phyloP scores from a whole-genome alignment of 2,329 filamentous ascomycete genomes.

The Colletotrichum orbiculare region DNA sequence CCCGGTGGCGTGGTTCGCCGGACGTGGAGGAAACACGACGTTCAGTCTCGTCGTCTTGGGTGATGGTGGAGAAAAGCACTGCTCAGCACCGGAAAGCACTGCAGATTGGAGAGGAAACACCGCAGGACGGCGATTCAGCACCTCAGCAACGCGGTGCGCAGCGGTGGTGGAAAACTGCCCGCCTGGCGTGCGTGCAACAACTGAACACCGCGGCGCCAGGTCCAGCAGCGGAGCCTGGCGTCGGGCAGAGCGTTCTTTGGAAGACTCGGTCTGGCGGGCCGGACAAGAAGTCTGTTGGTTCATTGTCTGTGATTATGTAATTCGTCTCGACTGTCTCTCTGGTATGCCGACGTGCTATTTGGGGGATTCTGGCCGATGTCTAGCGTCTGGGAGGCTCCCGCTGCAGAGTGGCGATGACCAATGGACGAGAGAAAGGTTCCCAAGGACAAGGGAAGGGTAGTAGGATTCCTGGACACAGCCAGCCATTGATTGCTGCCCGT shows the following conservation, averaged over 20 bases:
- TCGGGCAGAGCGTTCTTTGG: conserved; percentile 3
- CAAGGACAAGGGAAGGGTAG: neutral
- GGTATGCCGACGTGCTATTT: neutral
- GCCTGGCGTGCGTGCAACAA: conserved; percentile 11
- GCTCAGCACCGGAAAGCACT: conserved; percentile 4
- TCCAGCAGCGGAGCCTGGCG: conserved; percentile 14
- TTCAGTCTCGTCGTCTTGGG: neutral
- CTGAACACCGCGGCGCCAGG: conserved; percentile 7
- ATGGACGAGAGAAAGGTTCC: neutral
- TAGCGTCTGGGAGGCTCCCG: neutral
- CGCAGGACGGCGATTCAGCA: neutral
- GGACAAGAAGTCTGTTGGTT: neutral
- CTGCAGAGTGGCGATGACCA: neutral
- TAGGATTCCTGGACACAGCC: conserved; percentile 12
- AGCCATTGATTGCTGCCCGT: conserved; percentile 20
- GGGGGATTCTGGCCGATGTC: conserved; percentile 2
- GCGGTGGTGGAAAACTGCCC: too few relatives aligned
- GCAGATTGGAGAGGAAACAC: conserved; percentile 1
- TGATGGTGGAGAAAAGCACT: conserved; percentile 12
- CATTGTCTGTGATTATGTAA: neutral
- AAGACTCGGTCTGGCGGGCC: conserved; percentile 10
- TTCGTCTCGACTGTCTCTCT: neutral
- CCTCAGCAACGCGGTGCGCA: neutral
- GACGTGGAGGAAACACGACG: conserved; percentile 18
- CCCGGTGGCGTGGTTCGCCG: conserved; percentile 35